Evolutionary conservation across 1,284 basidiomycete species (phyloP), one percentile per base, ranked within the genome.

Genomic region (Coriolopsis trogii): DNA sequence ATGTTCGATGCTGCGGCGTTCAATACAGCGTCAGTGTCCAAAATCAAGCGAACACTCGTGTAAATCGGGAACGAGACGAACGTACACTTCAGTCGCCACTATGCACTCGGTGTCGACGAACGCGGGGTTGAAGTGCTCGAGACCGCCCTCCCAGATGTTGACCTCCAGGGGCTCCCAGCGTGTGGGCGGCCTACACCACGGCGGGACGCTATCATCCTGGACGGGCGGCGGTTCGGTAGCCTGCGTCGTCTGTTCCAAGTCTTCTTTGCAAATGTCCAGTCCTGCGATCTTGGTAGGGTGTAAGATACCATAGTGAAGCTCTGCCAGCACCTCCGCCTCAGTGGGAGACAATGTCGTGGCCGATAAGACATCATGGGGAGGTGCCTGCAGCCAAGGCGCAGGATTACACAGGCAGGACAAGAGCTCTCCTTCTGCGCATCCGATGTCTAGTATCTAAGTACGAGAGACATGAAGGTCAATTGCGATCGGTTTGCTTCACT

Each of bases 11-110:
- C 91, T 93, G 63, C 41, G 30, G 36, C 46, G 23, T 20, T n/a
- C 16, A 40, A n/a, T 30, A 7, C 18, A n/a, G 18, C 16, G 30
- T 45, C 40, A 51, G 46, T 26, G 21, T 26, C 9, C 25, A 33
- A n/a, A n/a, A n/a, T 21, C 36, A 33, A 12, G n/a, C 38, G 29
- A 45, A 20, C 25, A n/a, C 20, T 34, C 31, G 46, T 25, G 39
- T 39, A 21, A 48, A 26, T 33, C 25, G 43, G 25, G 43, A 31
- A 44, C 28, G 15, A 28, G 45, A 56, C 13, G 18, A 23, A 76
- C 86, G 64, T 73, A 91, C 85, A 97, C 89, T 77, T 98, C 95
- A 6, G 85, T 87, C 16, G 87, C 84, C 21, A 94, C 82, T 57
- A 97, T 89, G 54, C 92, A 94, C 55, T 97, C 93, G 18, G 84